Evolutionary conservation across 176 grass and related monocot species (phyloP).

Genomic region (Phyllostachys edulis): DNA sequence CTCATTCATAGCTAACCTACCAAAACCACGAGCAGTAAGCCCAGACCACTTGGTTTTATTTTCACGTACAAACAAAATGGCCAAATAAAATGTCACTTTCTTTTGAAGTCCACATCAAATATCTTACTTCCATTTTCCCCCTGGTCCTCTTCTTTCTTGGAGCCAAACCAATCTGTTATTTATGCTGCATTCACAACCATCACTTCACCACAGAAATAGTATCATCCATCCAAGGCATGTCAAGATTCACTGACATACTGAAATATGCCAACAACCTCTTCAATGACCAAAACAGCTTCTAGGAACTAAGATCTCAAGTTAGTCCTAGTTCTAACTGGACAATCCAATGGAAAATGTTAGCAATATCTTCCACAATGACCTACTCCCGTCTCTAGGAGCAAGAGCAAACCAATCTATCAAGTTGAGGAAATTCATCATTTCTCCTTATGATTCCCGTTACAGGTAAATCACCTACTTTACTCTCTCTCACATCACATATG

Average conservation of each 20-base stretch:
- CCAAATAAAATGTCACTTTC: slow-evolving; percentile 21
- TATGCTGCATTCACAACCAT: slow-evolving; percentile 11
- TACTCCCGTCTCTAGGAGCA: slow-evolving; percentile 77
- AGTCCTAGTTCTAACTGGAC: slow-evolving; percentile 19
- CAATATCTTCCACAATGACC: slow-evolving; percentile 50
- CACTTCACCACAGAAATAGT: slow-evolving; percentile 15
- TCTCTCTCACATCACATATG: slow-evolving; percentile 20
- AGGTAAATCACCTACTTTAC: slow-evolving; percentile 49
- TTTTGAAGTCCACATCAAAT: slow-evolving; percentile 11
- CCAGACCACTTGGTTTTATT: slow-evolving; percentile 21
- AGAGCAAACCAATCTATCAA: slow-evolving; percentile 53
- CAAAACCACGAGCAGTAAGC: slow-evolving; percentile 21
- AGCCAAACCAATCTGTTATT: slow-evolving; percentile 37
- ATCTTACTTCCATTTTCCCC: slow-evolving; percentile 13
- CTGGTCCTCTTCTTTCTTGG: slow-evolving; percentile 19
- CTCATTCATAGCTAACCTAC: slow-evolving; percentile 31
- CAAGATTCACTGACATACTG: not conserved
- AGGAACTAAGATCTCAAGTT: slow-evolving; percentile 14
- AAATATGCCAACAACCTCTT: not conserved
- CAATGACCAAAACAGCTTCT: not conserved
- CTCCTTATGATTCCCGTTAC: slow-evolving; percentile 68
- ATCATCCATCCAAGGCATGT: slow-evolving; percentile 12
- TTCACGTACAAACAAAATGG: slow-evolving; percentile 7
- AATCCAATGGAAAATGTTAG: slow-evolving; percentile 45
- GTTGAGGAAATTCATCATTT: slow-evolving; percentile 74